phyloP scores from a whole-genome alignment of 495 filamentous ascomycete species.

The Aspergillus asperescens region DNA sequence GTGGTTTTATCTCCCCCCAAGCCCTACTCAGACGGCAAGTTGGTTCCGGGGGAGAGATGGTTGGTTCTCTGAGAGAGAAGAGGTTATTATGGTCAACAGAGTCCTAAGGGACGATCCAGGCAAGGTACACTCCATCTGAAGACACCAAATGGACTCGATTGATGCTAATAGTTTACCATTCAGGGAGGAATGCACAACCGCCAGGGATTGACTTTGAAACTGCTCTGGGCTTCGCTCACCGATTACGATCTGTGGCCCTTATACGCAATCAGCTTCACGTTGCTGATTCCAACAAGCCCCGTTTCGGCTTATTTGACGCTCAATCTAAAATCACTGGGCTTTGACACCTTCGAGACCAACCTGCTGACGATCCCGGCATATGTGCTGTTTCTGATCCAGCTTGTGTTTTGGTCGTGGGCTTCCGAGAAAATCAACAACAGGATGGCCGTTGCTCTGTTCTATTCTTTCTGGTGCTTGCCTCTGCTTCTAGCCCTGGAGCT shows the following conservation, averaged over 20 bases:
- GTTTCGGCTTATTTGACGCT: constrained; percentile 55
- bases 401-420: constrained; percentile 51
- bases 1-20: constrained; percentile 44
- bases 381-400: constrained; percentile 16
- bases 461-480: constrained; percentile 34
- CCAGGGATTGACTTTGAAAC: constrained; percentile 49
- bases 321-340: constrained; percentile 52
- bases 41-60: constrained; percentile 58
- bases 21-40: constrained; percentile 50
- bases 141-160: not conserved
- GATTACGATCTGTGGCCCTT: constrained; percentile 67
- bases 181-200: constrained; percentile 51
- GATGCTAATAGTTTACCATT: not conserved
- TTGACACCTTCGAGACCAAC: constrained; percentile 56
- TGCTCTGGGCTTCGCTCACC: constrained; percentile 48
- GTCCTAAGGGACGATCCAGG: constrained; percentile 65
- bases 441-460: constrained; percentile 29
- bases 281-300: constrained; percentile 45
- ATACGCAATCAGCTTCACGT: constrained; percentile 53
- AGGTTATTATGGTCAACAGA: constrained; percentile 66
- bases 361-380: constrained; percentile 45
- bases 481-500: constrained; percentile 39
- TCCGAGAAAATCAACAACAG: constrained; percentile 55
- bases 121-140: constrained; percentile 30
- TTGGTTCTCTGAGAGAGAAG: constrained; percentile 61